A percentile compares a stretch with the other conserved stretches of the same genome.
These are phyloP conservation scores for Crinitomyces ghanaensis DNA, from an alignment of 805 yeast species.

Conservation along the genomic window DNA sequence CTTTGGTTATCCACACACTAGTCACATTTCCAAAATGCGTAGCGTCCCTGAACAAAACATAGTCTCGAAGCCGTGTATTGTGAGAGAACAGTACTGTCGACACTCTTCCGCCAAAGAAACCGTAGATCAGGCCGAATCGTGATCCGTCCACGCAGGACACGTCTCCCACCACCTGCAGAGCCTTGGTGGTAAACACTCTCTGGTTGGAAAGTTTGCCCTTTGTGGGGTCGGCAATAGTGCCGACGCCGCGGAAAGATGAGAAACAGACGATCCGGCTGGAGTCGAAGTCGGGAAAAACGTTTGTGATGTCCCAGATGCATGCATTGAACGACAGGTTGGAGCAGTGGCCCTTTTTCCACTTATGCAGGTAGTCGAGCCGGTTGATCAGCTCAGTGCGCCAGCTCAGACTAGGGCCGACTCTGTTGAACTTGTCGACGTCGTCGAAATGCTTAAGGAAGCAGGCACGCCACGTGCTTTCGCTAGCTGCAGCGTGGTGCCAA, in stretches of 20 bases:
- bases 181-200: conserved; percentile 15
- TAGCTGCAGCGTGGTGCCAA: conserved; percentile 20
- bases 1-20: conserved; percentile 19
- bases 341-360: conserved; percentile 20
- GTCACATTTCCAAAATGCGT: conserved; percentile 17
- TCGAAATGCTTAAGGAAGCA: conserved; percentile 18
- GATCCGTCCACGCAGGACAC: conserved; percentile 18
- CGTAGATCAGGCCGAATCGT: conserved; percentile 22
- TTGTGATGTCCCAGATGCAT: conserved; percentile 13
- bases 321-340: conserved; percentile 19
- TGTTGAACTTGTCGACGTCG: conserved; percentile 16
- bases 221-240: conserved; percentile 22
- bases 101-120: conserved; percentile 19
- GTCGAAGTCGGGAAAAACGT: conserved; percentile 17
- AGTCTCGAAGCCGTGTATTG: conserved; percentile 20
- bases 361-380: conserved; percentile 17
- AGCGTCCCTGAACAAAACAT: conserved; percentile 12
- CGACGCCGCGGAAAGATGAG: conserved; percentile 17
- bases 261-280: conserved; percentile 16
- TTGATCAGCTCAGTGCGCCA: conserved; percentile 23
- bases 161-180: conserved; percentile 9
- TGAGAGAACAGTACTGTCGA: conserved; percentile 15
- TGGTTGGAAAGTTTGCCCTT: conserved; percentile 21
- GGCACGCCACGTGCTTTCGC: conserved; percentile 23
- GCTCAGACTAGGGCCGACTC: conserved; percentile 14